A percentile compares a stretch with the other conserved stretches of the same genome.
phyloP scores from a whole-genome alignment of 495 filamentous ascomycete species.

The Penicillium cosmopolitanum region DNA sequence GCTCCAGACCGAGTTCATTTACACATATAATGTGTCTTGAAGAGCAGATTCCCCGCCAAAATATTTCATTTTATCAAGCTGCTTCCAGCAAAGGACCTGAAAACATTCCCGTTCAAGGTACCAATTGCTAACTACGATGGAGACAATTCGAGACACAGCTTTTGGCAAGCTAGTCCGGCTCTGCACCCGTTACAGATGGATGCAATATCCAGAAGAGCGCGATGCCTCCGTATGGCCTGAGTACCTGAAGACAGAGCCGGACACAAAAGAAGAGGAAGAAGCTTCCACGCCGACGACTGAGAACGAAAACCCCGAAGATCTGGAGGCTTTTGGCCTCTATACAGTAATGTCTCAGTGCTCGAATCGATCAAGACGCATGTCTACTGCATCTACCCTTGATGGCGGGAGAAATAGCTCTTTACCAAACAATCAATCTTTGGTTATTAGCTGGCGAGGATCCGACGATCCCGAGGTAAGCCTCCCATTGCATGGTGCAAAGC shows the following conservation, averaged over 20 bases:
- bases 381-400: conserved; percentile 9
- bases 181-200: conserved; percentile 21
- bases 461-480: conserved; percentile 36
- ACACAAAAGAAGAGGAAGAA: conserved; percentile 31
- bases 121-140: conserved; percentile 13
- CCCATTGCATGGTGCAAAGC: neutral
- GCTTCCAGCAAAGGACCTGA: neutral
- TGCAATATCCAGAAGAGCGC: conserved; percentile 43
- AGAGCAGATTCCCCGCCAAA: neutral
- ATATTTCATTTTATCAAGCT: neutral
- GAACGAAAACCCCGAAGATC: conserved; percentile 21
- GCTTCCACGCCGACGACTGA: conserved; percentile 22
- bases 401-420: neutral
- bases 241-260: conserved; percentile 35
- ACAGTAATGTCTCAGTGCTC: conserved; percentile 29
- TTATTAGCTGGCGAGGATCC: conserved; percentile 27
- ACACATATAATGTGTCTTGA: neutral
- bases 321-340: conserved; percentile 21
- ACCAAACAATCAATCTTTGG: conserved; percentile 5
- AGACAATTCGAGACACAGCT: conserved; percentile 31
- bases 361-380: conserved; percentile 14
- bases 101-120: neutral
- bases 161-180: conserved; percentile 44
- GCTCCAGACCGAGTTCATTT: neutral
- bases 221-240: conserved; percentile 37